phyloP scores from a whole-genome alignment of 1,284 basidiomycete genomes.

The Neolentinus lepideus region DNA sequence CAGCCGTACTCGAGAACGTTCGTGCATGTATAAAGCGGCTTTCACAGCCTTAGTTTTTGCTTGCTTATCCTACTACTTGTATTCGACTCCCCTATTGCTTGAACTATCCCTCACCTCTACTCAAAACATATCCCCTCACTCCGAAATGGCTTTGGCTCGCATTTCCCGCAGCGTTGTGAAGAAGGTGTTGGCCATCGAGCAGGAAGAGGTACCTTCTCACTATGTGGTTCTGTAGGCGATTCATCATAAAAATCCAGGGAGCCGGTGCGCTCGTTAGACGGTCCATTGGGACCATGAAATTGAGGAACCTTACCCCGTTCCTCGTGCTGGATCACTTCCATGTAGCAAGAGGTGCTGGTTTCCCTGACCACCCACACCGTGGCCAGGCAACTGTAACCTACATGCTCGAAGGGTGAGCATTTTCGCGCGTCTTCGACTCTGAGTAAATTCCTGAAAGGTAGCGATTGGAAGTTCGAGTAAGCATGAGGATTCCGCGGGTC shows the following conservation, averaged over 20 bases:
- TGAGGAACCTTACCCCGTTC: conserved; percentile 87
- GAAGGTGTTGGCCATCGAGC: conserved; percentile 74
- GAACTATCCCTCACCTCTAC: conserved; percentile 1
- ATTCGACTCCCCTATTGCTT: background rate
- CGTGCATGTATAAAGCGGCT: background rate
- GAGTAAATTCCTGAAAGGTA: background rate
- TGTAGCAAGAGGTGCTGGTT: conserved; percentile 56
- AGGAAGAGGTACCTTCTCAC: conserved; percentile 55
- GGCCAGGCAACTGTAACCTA: conserved; percentile 88
- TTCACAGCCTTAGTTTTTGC: background rate
- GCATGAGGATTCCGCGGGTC: conserved; percentile 92
- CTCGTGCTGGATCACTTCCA: conserved; percentile 83
- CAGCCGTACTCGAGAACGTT: background rate
- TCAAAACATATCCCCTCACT: conserved; percentile 5
- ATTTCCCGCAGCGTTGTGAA: conserved; percentile 69
- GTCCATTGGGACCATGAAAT: conserved; percentile 72
- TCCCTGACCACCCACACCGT: conserved; percentile 85
- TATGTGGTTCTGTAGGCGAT: conserved; percentile 1
- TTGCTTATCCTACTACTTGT: background rate
- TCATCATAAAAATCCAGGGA: conserved; percentile 39
- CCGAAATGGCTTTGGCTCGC: conserved; percentile 19
- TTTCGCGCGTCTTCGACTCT: background rate
- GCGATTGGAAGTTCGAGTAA: conserved; percentile 41
- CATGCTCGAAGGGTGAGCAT: conserved; percentile 71
- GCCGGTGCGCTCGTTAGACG: conserved; percentile 84